Percentiles rank a stretch among this genome's conserved stretches.
phyloP scores from a whole-genome alignment of 805 yeast species.

The fission yeast (Schizosaccharomyces pombe) region DNA sequence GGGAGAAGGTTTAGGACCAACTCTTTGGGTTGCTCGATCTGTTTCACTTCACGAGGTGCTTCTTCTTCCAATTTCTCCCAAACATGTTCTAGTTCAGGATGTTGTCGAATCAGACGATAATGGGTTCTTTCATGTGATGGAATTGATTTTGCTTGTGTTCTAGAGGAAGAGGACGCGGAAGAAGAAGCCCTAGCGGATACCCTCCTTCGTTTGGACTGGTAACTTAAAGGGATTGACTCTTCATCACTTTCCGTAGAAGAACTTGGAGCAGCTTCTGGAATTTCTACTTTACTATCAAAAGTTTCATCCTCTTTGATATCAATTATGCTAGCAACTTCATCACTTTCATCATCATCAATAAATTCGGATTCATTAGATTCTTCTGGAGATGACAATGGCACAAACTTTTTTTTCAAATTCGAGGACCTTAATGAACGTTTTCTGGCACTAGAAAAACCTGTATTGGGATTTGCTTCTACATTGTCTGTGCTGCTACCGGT shows the following conservation, averaged over 20 bases:
- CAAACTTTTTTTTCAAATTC: no score
- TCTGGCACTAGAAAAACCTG: no score
- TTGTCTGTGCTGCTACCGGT: no score
- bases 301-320: background rate
- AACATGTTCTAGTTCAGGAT: slow-evolving; percentile 53
- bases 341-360: background rate
- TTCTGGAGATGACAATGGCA: background rate
- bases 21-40: slow-evolving; percentile 55
- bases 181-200: background rate
- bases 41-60: slow-evolving; percentile 20
- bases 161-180: background rate
- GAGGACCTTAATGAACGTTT: no score
- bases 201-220: background rate
- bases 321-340: background rate
- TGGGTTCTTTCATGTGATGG: slow-evolving; percentile 7
- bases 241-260: background rate
- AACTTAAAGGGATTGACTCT: background rate
- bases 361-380: background rate
- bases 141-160: background rate
- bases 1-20: slow-evolving; percentile 57
- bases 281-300: background rate
- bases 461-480: no score
- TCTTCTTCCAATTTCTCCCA: slow-evolving; percentile 38
- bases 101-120: slow-evolving; percentile 38
- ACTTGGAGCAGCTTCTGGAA: no score